Base-by-base conservation (phyloP, 2,329 filamentous ascomycete genomes). In the Apiospora arundinis region DNA sequence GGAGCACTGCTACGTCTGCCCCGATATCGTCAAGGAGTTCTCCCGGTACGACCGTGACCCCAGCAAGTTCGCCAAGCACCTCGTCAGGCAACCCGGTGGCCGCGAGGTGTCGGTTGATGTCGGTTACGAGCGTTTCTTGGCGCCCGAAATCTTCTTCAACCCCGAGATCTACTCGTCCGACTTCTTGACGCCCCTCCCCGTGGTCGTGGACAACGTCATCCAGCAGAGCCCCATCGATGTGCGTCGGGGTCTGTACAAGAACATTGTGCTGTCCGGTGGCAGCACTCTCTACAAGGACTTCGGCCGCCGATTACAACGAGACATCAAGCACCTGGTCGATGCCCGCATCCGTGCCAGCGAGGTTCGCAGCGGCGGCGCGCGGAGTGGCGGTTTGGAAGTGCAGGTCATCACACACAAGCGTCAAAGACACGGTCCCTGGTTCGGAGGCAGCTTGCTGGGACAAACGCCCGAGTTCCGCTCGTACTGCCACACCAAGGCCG, bases 61-160 rank as follows among this genome's bases (percentile, higher is more conserved):
- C 72, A 94, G 94, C 77, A 91, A 95, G 67, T 97, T 99, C 85
- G 88, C 92, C 77, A 94, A 97, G 85, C 95, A 99, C 83, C 91
- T 92, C 25, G 95, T 98, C 72, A 91, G 90, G 71, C 92, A 96
- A 72, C 92, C 95, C 37, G 95, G 95, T 77, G 96, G 96, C 74
- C 92, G 93, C 76, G 91, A 93, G 77, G 92, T 95, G 28, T 89
- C 87, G 1, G 94, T 99, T 66, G 97, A 99, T 78, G 93, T 99
- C 69, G 96, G 96, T 69, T 99, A 98, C 84, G 96, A 99, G 83
- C 93, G 96, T 45, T 99, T 99, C 88, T 88, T 99, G 72, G 96
- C 96, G 2, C 97, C 97, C 32, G 96, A 99, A 83, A 99, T 99
- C 80, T 99, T 99, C 85, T 99, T 99, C 90, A 99, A 99, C 84